phyloP scores from a whole-genome alignment of 495 filamentous ascomycete genomes.

The Daldinia concentrica region DNA sequence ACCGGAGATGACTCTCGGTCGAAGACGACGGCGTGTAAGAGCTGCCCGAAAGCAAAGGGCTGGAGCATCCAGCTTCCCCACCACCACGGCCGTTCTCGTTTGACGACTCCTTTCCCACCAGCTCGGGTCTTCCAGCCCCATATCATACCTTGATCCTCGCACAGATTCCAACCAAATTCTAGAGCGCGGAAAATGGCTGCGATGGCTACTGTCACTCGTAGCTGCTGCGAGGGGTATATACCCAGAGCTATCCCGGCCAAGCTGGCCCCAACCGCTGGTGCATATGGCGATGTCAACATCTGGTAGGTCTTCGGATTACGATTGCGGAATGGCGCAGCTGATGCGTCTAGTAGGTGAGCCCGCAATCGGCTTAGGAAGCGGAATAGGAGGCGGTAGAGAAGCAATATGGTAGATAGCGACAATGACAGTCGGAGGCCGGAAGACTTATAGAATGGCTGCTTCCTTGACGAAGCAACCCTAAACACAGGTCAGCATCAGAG shows the following conservation, averaged over 20 bases:
- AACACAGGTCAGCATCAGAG: constrained; percentile 16
- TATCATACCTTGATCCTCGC: constrained; percentile 83
- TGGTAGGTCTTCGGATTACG: constrained; percentile 80
- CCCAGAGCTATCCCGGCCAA: constrained; percentile 84
- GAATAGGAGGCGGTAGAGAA: constrained; percentile 88
- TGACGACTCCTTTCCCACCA: constrained; percentile 49
- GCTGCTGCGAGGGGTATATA: constrained; percentile 77
- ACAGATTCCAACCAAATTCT: constrained; percentile 86
- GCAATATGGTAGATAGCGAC: constrained; percentile 81
- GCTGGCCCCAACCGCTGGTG: constrained; percentile 88
- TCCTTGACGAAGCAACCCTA: constrained; percentile 37
- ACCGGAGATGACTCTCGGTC: constrained; percentile 86
- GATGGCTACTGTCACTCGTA: constrained; percentile 81
- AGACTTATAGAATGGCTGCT: constrained; percentile 69
- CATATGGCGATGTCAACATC: constrained; percentile 80
- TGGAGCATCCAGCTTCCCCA: constrained; percentile 97
- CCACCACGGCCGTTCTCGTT: constrained; percentile 75
- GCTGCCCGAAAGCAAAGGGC: constrained; percentile 88
- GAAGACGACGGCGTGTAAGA: constrained; percentile 91
- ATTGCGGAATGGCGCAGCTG: constrained; percentile 77
- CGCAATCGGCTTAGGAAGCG: constrained; percentile 88
- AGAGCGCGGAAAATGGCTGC: constrained; percentile 79
- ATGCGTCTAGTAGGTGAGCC: constrained; percentile 75
- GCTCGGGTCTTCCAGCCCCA: constrained; percentile 61
- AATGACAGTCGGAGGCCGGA: constrained; percentile 80